Percentiles rank a stretch among this genome's conserved stretches.
phyloP scores from a whole-genome alignment of 2,329 filamentous ascomycete species.

The Stagonosporopsis chrysanthemi region DNA sequence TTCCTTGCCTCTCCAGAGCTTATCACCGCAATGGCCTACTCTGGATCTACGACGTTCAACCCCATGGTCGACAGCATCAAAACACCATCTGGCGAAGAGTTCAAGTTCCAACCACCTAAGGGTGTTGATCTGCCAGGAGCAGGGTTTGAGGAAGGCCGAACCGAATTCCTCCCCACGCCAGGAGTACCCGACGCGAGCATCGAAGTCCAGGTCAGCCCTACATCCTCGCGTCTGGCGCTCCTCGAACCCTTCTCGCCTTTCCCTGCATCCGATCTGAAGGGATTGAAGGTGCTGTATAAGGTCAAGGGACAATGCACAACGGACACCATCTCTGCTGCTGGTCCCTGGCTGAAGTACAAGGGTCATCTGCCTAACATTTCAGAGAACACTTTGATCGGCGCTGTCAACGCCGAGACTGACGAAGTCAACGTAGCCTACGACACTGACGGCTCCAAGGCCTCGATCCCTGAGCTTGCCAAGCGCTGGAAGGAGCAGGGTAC shows the following conservation, averaged over 20 bases:
- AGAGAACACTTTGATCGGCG: conserved; percentile 67
- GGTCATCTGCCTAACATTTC: conserved; percentile 97
- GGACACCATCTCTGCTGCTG: conserved; percentile 96
- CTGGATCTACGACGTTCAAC: conserved; percentile 93
- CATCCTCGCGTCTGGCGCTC: conserved; percentile 87
- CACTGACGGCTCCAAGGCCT: conserved; percentile 73
- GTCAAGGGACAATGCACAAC: conserved; percentile 98
- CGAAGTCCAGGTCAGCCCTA: conserved; percentile 79
- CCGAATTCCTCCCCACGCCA: conserved; percentile 74
- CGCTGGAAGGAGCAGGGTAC: conserved; percentile 69
- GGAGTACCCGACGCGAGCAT: conserved; percentile 75
- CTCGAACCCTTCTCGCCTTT: conserved; percentile 91
- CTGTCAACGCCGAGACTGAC: conserved; percentile 15
- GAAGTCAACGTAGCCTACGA: conserved; percentile 74
- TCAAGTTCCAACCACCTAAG: conserved; percentile 81
- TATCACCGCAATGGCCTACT: conserved; percentile 94
- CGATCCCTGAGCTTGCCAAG: conserved; percentile 86
- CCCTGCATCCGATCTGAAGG: conserved; percentile 75
- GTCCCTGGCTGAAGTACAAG: conserved; percentile 99
- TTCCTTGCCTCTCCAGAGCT: conserved; percentile 97
- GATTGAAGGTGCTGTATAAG: conserved; percentile 90
- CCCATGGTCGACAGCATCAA: conserved; percentile 85
- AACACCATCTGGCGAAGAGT: conserved; percentile 79
- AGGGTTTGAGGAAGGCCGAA: conserved; percentile 83
- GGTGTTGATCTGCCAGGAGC: conserved; percentile 68